Base-by-base conservation (phyloP, 1,139 yeast species). In the Nadsonia starkeyi-henricii region DNA sequence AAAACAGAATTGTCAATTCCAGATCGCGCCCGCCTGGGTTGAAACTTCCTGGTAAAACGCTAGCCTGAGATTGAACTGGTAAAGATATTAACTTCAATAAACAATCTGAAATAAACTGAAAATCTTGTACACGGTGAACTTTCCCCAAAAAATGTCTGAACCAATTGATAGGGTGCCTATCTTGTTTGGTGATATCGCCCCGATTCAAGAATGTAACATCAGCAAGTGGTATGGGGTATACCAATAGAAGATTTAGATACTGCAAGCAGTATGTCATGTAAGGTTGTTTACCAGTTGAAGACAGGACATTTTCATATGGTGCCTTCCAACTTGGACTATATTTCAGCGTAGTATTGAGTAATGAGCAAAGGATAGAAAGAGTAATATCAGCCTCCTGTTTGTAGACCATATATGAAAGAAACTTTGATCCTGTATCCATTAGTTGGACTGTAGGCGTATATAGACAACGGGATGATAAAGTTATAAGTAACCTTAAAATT, bases 401-500 rank as follows among this genome's bases (percentile, higher is more conserved):
- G 67, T 81, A 63, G 2, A 81, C 85, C 48, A 83, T 62, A 20
- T 75, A 68, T 0, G 85, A 73, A 45, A 81, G 61, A 61, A 77
- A 84, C 46, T 71, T 68, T 21, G 81, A 78, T 1, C 89, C 89
- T 2, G 61, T 56, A 0, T 69, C 53, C 0, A 77, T 74, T 8
- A 77, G 61, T 37, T 62, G 61, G n/a, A 72, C 59, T 1, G 79
- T 71, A 1, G 66, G 57, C 2, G 61, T 62, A 60, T 85, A 88
- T 46, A 88, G 62, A 12, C 81, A 71, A 46, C 72, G 74, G 0
- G 95, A 82, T 21, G 77, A 70, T n/a, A 89, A 64, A 0, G 81
- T 71, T 5, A 84, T 57, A 12, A 89, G 52, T 13, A 86, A 65
- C 48, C 82, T 70, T 43, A 91, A 58, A 1, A 85, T 67, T 55